Base-by-base conservation (phyloP, 148 eudicot species). In the Rhododendron molle region DNA sequence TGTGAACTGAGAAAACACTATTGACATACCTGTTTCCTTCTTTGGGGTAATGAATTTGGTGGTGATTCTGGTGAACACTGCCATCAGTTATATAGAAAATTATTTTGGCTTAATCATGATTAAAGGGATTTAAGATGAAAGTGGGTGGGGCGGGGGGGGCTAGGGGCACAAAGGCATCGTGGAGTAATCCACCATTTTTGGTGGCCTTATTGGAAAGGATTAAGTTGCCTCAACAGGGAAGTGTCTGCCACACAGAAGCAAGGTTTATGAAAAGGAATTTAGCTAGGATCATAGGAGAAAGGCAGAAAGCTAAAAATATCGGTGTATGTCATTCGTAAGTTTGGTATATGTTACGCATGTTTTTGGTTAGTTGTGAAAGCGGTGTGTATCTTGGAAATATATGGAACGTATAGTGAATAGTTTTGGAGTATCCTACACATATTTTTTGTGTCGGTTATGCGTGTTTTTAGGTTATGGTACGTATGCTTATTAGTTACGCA, bases 131-230 rank as follows among this genome's bases (percentile, higher is more conserved):
- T 28, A 67, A 10, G 73, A 67, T 26, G 20, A 28, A 16, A 20
- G 32, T 9, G 52, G 38, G 23, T 23, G n/a, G n/a, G n/a, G n/a
- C n/a, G 52, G 60, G 28, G 38, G 38, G 60, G 62, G 30, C 11
- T 15, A 47, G 32, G 81, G 26, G 82, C 82, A 49, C 82, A 47
- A 50, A 80, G 23, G 60, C 58, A 47, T 28, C n/a, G 65, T 80
- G 82, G 82, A 80, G 82, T 50, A 7, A 80, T 80, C 82, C 82
- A 80, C 43, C 54, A 28, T 49, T 28, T 80, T 18, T 60, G 3
- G 18, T 80, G n/a, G 65, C 40, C 60, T 50, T 50, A 28, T 14
- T 16, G 36, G 82, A 11, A 40, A 44, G 13, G 15, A 26, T 43
- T 77, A 43, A 77, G 30, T 40, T n/a, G 80, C 36, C 28, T 77